Conservation (phyloP, 2,329 filamentous ascomycete genomes). For the Pseudopithomyces chartarum region DNA sequence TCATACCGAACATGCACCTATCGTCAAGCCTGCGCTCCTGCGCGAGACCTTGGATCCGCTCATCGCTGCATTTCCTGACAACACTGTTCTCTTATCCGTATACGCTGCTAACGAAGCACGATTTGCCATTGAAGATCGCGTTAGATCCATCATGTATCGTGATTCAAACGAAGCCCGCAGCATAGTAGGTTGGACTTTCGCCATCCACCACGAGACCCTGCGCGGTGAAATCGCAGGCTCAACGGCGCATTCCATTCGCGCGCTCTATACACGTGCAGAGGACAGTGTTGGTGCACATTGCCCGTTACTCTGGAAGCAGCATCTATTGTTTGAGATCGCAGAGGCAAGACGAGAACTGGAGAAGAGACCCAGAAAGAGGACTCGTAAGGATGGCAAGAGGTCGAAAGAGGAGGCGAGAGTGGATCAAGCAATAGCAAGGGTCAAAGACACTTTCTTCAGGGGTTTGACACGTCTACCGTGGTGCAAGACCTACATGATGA, state of each 20-base stretch:
- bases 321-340: conserved; percentile 39
- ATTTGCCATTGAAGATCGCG: conserved; percentile 75
- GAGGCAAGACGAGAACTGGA: conserved; percentile 19
- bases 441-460: conserved; percentile 60
- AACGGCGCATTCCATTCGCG: conserved; percentile 59
- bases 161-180: conserved; percentile 36
- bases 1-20: conserved; percentile 65
- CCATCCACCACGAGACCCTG: conserved; percentile 60
- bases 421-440: conserved; percentile 44
- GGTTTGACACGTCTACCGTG: conserved; percentile 65
- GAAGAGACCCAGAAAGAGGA: conserved; percentile 12
- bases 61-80: conserved; percentile 70
- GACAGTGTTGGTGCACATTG: conserved; percentile 34
- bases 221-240: conserved; percentile 45
- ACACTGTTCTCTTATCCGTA: conserved; percentile 74
- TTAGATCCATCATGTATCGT: conserved; percentile 66
- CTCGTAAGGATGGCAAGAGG: conserved; percentile 24
- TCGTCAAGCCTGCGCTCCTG: conserved; percentile 71
- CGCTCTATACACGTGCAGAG: conserved; percentile 61
- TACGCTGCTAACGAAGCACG: conserved; percentile 76
- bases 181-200: conserved; percentile 59
- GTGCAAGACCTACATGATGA: conserved; percentile 64
- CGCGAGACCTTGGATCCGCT: conserved; percentile 66
- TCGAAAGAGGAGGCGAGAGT: conserved; percentile 21
- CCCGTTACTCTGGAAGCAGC: conserved; percentile 35